Percentiles rank a stretch among this genome's conserved stretches.
Conservation (phyloP, 2,329 filamentous ascomycete genomes). For the Paraphaeosphaeria sporulosa region DNA sequence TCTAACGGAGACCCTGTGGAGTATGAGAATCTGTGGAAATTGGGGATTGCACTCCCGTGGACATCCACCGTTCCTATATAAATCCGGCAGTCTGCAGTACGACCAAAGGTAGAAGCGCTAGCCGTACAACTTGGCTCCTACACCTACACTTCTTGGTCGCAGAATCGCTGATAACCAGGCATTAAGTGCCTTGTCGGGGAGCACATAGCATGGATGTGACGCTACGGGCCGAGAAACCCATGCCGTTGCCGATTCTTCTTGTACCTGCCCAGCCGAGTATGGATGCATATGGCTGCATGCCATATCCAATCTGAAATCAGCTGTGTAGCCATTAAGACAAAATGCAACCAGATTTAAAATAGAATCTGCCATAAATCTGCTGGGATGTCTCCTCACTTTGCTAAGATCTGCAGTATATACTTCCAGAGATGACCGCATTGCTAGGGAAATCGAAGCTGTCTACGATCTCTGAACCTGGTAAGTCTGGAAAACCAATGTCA, state of each 20-base stretch:
- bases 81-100: conserved; percentile 1
- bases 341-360: too few species aligned
- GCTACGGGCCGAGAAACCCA: not conserved
- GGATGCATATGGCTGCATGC: not conserved
- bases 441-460: too few species aligned
- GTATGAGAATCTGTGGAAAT: conserved; percentile 17
- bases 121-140: not conserved
- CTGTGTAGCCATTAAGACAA: too few species aligned
- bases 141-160: not conserved
- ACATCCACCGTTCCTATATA: conserved; percentile 21
- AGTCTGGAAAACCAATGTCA: too few species aligned
- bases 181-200: not conserved
- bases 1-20: not conserved
- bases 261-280: not conserved
- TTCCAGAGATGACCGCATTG: too few species aligned
- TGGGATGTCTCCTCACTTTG: too few species aligned
- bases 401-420: too few species aligned
- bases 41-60: conserved; percentile 9
- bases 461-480: too few species aligned
- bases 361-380: too few species aligned
- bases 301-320: too few species aligned
- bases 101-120: not conserved
- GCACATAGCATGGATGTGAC: not conserved
- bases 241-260: not conserved
- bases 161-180: not conserved